Base-by-base conservation (phyloP, 805 yeast species). In the Lachancea meyersii region DNA sequence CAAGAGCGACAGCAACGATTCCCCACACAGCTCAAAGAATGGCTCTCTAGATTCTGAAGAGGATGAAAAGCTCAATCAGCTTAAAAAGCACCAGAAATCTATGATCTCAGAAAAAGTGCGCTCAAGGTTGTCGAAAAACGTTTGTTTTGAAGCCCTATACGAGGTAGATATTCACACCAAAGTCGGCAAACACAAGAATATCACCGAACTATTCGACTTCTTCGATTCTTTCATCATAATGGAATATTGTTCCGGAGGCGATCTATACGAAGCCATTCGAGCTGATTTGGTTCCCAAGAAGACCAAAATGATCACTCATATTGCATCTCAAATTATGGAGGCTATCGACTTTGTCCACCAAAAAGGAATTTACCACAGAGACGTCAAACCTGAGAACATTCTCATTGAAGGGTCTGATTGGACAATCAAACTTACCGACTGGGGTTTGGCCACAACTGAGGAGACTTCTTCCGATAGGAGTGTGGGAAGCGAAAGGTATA, bases 241-340 rank as follows among this genome's bases (percentile, higher is more conserved):
- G 68, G 96, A 87, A 54, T 87, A 82, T 57, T 86, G 95, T 51
- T 73, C 91, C 5, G 77, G 91, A 47, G 96, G 96, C 45, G 96
- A 87, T 60, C 64, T 87, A 35, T 87, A 85, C 56, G 89, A 84
- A 53, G 86, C 88, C 1, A 82, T 84, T 53, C 83, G 79, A 37
- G 65, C 65, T 33, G 68, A 68, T 49, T 53, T 73, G 36, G 84
- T 86, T 2, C 89, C 91, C 11, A 56, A 61, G n/a, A 59, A 67
- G 26, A 66, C 72, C 0, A 68, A 66, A 46, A 62, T 63, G 45
- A 70, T 71, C 55, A 68, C 78, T 22, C 69, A 59, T 65, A 79
- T 93, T 14, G 71, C 80, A 26, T 68, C 64, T 17, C 86, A 82
- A 56, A 60, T 82, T 48, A 66, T 87, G 41, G 79, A 78, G 43